Percentiles rank a stretch among this genome's conserved stretches.
These are phyloP conservation scores for Phytophthora rubi DNA, from an alignment of 352 stramenopile genomes.

Conservation along the genomic window DNA sequence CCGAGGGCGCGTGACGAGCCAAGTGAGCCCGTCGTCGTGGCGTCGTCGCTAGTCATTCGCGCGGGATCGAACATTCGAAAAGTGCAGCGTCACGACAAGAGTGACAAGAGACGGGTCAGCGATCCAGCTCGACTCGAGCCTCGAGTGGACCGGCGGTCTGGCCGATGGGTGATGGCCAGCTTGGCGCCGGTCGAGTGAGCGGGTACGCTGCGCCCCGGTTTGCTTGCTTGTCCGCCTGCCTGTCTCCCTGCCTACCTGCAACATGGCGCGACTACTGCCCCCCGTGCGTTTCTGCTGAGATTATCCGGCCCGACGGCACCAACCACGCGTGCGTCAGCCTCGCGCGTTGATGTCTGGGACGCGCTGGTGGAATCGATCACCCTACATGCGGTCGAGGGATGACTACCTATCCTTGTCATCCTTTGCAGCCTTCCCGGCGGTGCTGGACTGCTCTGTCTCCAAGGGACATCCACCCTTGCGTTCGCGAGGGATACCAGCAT, in stretches of 20 bases:
- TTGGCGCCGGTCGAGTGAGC: slow-evolving; percentile 15
- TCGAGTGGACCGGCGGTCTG: background rate
- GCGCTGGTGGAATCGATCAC: slow-evolving; percentile 18
- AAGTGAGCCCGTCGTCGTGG: slow-evolving; percentile 15
- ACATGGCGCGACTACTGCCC: too few species aligned
- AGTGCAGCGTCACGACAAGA: background rate
- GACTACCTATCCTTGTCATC: background rate
- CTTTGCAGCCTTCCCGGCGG: slow-evolving; percentile 18
- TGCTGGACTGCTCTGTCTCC: slow-evolving; percentile 12
- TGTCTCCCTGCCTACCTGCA: too few species aligned
- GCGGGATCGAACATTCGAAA: slow-evolving; percentile 17
- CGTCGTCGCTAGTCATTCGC: background rate
- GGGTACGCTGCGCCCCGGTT: background rate
- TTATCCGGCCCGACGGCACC: background rate
- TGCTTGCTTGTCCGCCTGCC: too few species aligned
- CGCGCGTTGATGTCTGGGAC: slow-evolving; percentile 9
- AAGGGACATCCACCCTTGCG: slow-evolving; percentile 10
- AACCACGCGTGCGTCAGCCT: background rate
- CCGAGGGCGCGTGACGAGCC: background rate
- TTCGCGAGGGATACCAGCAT: background rate
- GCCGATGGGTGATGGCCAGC: background rate
- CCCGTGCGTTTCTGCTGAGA: slow-evolving; percentile 1
- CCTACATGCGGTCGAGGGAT: background rate
- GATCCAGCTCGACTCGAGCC: background rate
- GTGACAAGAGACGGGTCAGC: slow-evolving; percentile 4